Evolutionary conservation across 208 protist genomes (phyloP), one percentile per base, ranked within the genome.

Genomic region (Leishmania turanica): DNA sequence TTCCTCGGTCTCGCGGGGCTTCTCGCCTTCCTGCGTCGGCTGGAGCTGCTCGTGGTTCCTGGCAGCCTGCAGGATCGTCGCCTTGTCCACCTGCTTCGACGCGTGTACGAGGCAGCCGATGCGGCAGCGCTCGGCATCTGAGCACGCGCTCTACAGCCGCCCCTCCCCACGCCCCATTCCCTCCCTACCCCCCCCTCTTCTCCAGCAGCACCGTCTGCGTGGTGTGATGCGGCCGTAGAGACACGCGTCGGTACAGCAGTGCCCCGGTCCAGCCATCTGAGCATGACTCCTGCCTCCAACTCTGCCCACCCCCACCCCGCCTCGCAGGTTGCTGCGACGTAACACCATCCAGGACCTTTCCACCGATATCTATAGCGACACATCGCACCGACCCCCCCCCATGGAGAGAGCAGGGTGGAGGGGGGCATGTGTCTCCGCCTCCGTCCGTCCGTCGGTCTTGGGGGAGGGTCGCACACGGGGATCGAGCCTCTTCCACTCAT

Each of bases 1-100:
- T 96, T 94, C 77, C 82, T 97, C 34, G 92, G 92, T n/a, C 72
- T 94, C 21, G 79, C 88, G 24, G 94, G 94, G 21, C 72, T 95
- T 13, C 62, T 92, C 7, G 90, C 91, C 34, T 91, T 97, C 65
- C 91, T 90, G 66, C 84, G 84, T 8, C 90, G 82, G 5, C 69
- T 95, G 24, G 92, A 97, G 72, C 34, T 74, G 54, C 83, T 81
- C 71, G 68, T 94, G 7, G 77, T 89, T 72, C 91, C 93, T 9
- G 91, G 84, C 21, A 91, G 79, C 49, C 66, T 92, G 73, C 54
- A 54, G 17, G 88, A 96, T 79, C 19, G 19, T 17, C 89, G 89
- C 7, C 75, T 91, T 37, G 73, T 53, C 58, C 54, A 65, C 9
- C 47, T 94, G 70, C 73, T 97, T 79, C 88, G 84, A 0, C 82